Percentiles rank a stretch among this genome's conserved stretches.
Conservation (phyloP, 768 basidiomycete species). For the Clitopilus hobsonii region DNA sequence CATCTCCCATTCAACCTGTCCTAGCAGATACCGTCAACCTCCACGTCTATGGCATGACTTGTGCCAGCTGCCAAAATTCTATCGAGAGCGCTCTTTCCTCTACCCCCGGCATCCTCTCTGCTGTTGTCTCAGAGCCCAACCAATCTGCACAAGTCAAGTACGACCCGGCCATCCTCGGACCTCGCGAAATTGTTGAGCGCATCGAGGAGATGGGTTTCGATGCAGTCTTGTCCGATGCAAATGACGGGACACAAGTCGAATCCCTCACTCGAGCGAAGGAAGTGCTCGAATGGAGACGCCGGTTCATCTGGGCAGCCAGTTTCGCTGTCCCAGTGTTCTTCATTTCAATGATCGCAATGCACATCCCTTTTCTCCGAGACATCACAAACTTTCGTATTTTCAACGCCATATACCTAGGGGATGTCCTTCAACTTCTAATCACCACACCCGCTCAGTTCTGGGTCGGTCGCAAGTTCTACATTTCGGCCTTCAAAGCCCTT, state of each 20-base stretch:
- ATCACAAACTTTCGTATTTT: slow-evolving; percentile 49
- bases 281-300: slow-evolving; percentile 81
- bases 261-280: slow-evolving; percentile 89
- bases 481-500: slow-evolving; percentile 85
- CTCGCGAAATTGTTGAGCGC: slow-evolving; percentile 84
- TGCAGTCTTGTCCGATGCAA: slow-evolving; percentile 76
- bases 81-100: slow-evolving; percentile 66
- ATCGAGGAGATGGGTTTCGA: slow-evolving; percentile 90
- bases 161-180: slow-evolving; percentile 66
- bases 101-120: slow-evolving; percentile 69
- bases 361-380: slow-evolving; percentile 53
- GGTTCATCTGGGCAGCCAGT: slow-evolving; percentile 65
- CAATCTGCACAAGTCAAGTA: slow-evolving; percentile 74
- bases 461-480: slow-evolving; percentile 85
- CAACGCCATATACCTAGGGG: slow-evolving; percentile 75
- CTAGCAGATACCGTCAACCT: slow-evolving; percentile 68
- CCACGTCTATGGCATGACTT: slow-evolving; percentile 90
- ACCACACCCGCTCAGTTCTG: slow-evolving; percentile 94
- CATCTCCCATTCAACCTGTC: slow-evolving; percentile 63
- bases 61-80: slow-evolving; percentile 73
- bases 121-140: slow-evolving; percentile 71
- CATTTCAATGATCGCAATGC: slow-evolving; percentile 79
- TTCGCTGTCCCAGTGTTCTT: slow-evolving; percentile 96
- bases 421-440: slow-evolving; percentile 67
- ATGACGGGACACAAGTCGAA: slow-evolving; percentile 78